These are phyloP conservation scores for Haplosporangium sp. DNA, from an alignment of 371 early-diverging fungal species.

Conservation along the genomic window DNA sequence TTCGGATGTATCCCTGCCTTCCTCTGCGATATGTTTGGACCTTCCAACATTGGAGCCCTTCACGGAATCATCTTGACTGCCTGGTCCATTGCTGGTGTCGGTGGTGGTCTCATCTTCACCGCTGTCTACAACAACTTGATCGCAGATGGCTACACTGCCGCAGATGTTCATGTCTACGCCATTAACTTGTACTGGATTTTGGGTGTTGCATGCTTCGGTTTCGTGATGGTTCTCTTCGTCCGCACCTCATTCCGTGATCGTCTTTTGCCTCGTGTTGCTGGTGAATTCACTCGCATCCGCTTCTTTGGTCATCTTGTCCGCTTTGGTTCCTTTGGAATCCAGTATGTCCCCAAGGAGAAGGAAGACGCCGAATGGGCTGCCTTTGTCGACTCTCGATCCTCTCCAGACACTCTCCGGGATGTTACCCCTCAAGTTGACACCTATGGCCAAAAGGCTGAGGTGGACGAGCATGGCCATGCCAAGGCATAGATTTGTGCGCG, in stretches of 20 bases:
- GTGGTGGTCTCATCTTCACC: slow-evolving; percentile 72
- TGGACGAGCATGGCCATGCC: too few relatives aligned
- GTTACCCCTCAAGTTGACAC: not conserved
- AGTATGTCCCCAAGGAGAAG: slow-evolving; percentile 25
- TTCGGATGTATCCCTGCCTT: slow-evolving; percentile 79
- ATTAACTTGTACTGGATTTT: slow-evolving; percentile 54
- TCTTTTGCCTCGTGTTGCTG: slow-evolving; percentile 34
- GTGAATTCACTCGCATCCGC: slow-evolving; percentile 49
- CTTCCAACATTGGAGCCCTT: slow-evolving; percentile 71
- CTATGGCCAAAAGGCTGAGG: not conserved
- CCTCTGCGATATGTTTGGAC: slow-evolving; percentile 76
- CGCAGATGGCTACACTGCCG: slow-evolving; percentile 26
- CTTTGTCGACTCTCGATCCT: slow-evolving; percentile 20
- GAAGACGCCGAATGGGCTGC: slow-evolving; percentile 52
- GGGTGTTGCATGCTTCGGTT: slow-evolving; percentile 35
- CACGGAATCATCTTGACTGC: slow-evolving; percentile 70
- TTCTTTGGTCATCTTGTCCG: slow-evolving; percentile 43
- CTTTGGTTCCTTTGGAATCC: slow-evolving; percentile 36
- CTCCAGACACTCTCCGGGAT: not conserved
- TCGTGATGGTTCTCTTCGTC: slow-evolving; percentile 42
- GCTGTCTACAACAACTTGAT: slow-evolving; percentile 60
- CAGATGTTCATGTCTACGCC: slow-evolving; percentile 23
- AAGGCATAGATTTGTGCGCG: too few relatives aligned
- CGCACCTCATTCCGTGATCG: slow-evolving; percentile 49
- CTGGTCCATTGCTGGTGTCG: slow-evolving; percentile 73